Percentiles rank a stretch among this genome's conserved stretches.
phyloP scores from a whole-genome alignment of 1,284 basidiomycete species.

The Fistulinella cinereoalba region DNA sequence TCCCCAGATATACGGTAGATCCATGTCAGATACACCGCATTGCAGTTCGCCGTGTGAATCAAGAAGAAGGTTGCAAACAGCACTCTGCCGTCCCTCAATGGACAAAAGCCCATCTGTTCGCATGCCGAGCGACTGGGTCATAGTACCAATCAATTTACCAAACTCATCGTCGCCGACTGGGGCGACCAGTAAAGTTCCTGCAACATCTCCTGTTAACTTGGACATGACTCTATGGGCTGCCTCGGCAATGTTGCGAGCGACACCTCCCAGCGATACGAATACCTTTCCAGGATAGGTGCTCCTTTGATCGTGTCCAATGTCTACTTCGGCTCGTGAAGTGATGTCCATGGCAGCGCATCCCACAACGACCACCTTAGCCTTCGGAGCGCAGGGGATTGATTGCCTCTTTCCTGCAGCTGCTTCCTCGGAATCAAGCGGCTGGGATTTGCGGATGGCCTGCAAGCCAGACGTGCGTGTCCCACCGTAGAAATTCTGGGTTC shows the following conservation, averaged over 20 bases:
- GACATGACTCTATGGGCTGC: constrained; percentile 68
- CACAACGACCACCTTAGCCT: constrained; percentile 58
- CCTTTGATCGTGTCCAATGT: constrained; percentile 36
- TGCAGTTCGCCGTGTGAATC: constrained; percentile 71
- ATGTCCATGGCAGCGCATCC: constrained; percentile 89
- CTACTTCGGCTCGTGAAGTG: constrained; percentile 51
- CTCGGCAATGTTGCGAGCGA: constrained; percentile 92
- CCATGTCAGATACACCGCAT: constrained; percentile 92
- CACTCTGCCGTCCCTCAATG: constrained; percentile 47
- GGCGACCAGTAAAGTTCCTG: constrained; percentile 53
- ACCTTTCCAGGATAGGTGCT: constrained; percentile 85
- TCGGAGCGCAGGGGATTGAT: constrained; percentile 1
- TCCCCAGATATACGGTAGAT: constrained; percentile 56
- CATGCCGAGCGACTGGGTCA: constrained; percentile 66
- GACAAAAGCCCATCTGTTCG: constrained; percentile 75
- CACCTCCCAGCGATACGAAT: constrained; percentile 79
- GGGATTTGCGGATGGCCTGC: not conserved
- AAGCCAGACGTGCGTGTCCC: not conserved
- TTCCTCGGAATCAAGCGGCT: not conserved
- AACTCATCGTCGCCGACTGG: constrained; percentile 69
- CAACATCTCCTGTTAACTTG: constrained; percentile 34
- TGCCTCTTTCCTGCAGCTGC: not conserved
- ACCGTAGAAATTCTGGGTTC: constrained; percentile 13
- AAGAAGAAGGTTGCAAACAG: constrained; percentile 85
- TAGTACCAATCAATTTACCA: constrained; percentile 58